Evolutionary conservation across 2,329 filamentous ascomycete species (phyloP).

Genomic region (Diaporthe vaccinii): DNA sequence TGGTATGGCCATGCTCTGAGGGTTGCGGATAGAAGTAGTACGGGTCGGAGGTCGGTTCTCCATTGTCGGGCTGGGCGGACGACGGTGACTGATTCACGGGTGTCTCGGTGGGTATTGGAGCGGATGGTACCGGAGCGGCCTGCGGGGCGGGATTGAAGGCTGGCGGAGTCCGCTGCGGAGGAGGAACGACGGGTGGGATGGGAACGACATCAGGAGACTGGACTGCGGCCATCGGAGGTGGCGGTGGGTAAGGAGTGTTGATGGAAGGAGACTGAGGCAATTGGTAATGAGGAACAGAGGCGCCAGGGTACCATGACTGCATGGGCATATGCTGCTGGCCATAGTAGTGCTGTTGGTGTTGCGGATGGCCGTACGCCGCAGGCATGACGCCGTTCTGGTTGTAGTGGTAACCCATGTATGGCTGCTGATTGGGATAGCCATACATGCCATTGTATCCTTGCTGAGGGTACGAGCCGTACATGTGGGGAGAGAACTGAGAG

Average conservation of each 20-base stretch:
- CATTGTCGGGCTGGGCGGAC: constrained; percentile 8
- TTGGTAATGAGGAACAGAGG: constrained; percentile 67
- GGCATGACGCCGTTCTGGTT: constrained; percentile 68
- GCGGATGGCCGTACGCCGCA: constrained; percentile 59
- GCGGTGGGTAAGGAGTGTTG: constrained; percentile 69
- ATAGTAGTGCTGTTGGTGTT: constrained; percentile 68
- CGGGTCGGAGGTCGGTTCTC: neutral
- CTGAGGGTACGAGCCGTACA: constrained; percentile 32
- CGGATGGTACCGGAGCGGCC: constrained; percentile 10
- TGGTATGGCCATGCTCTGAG: constrained; percentile 1
- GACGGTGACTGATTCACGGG: constrained; percentile 19
- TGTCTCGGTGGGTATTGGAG: constrained; percentile 15
- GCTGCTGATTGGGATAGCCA: constrained; percentile 43
- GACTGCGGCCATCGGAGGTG: constrained; percentile 38
- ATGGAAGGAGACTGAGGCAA: constrained; percentile 59
- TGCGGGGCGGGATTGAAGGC: constrained; percentile 20
- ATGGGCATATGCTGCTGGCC: constrained; percentile 51
- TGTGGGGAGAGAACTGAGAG: constrained; percentile 14
- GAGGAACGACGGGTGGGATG: constrained; percentile 29
- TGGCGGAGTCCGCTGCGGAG: constrained; percentile 29
- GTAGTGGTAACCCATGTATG: constrained; percentile 69
- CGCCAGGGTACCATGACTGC: constrained; percentile 51
- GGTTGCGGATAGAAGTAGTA: constrained; percentile 15
- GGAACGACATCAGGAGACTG: constrained; percentile 28
- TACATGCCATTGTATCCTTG: constrained; percentile 31